Conservation (phyloP, 2,329 filamentous ascomycete species). For the Zelopaecilomyces penicillatus region DNA sequence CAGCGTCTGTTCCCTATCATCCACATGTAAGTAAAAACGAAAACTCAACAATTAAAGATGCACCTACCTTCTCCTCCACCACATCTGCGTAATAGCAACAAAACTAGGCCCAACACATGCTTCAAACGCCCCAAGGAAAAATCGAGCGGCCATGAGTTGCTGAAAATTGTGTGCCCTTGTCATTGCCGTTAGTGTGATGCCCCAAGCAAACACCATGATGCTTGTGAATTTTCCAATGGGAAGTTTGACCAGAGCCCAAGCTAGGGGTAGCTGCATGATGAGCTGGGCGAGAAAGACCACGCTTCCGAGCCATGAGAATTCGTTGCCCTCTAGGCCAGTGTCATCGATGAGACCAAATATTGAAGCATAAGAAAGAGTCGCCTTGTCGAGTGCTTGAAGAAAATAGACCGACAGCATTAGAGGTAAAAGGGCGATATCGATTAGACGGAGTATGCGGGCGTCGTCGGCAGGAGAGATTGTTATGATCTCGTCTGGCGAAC, state of each 20-base stretch:
- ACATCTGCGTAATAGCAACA: slow-evolving; percentile 51
- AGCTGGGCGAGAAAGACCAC: slow-evolving; percentile 54
- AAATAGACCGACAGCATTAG: slow-evolving; percentile 53
- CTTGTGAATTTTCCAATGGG: slow-evolving; percentile 53
- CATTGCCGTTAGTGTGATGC: slow-evolving; percentile 42
- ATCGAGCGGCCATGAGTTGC: slow-evolving; percentile 41
- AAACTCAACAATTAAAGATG: background rate
- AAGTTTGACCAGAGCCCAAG: slow-evolving; percentile 50
- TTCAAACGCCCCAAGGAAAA: slow-evolving; percentile 52
- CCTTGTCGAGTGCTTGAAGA: slow-evolving; percentile 55
- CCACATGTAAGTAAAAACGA: background rate
- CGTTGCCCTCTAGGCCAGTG: slow-evolving; percentile 44
- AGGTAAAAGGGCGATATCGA: slow-evolving; percentile 32
- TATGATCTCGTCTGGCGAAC: slow-evolving; percentile 24
- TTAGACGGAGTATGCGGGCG: slow-evolving; percentile 27
- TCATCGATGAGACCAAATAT: slow-evolving; percentile 55
- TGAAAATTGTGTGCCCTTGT: slow-evolving; percentile 42
- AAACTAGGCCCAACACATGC: slow-evolving; percentile 40
- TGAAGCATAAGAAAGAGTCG: slow-evolving; percentile 52
- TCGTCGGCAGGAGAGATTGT: slow-evolving; percentile 25
- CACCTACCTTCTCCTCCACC: slow-evolving; percentile 43
- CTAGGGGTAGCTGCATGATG: slow-evolving; percentile 47
- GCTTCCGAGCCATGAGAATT: slow-evolving; percentile 54
- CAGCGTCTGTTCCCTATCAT: slow-evolving; percentile 43
- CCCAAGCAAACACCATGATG: slow-evolving; percentile 49